These are phyloP conservation scores for Volvariella surrecta DNA, from an alignment of 1,284 basidiomycete species.

Conservation along the genomic window DNA sequence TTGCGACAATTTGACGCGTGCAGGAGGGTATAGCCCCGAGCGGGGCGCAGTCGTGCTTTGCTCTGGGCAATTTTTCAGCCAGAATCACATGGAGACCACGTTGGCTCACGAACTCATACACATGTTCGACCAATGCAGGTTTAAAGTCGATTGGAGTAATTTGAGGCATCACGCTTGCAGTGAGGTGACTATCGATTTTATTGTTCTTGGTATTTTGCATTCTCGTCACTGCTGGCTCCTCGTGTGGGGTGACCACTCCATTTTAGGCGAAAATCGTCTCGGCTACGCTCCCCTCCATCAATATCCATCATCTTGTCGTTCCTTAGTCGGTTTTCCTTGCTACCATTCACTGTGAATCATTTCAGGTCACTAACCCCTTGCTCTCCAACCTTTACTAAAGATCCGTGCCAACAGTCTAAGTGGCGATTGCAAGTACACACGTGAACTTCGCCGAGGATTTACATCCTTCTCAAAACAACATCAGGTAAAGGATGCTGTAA, in stretches of 20 bases:
- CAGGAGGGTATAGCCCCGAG: conserved; percentile 80
- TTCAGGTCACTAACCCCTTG: background rate
- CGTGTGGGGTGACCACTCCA: too few relatives aligned
- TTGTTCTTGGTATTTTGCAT: conserved; percentile 4
- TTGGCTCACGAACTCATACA: conserved; percentile 94
- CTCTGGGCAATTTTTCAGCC: conserved; percentile 73
- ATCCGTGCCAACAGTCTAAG: conserved; percentile 92
- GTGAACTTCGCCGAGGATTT: conserved; percentile 75
- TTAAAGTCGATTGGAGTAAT: conserved; percentile 89
- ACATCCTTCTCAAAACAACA: conserved; percentile 87
- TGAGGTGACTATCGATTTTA: conserved; percentile 54
- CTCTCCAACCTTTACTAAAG: conserved; percentile 29
- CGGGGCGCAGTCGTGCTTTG: conserved; percentile 76
- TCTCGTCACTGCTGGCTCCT: background rate
- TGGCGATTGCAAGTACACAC: conserved; percentile 82
- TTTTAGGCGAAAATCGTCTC: too few relatives aligned
- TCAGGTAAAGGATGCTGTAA: conserved; percentile 49
- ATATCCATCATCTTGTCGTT: conserved; percentile 5
- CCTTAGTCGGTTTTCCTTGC: too few relatives aligned
- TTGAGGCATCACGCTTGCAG: conserved; percentile 92
- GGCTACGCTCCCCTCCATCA: too few relatives aligned
- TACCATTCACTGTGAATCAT: too few relatives aligned
- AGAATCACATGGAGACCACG: conserved; percentile 88
- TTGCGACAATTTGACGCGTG: conserved; percentile 55
- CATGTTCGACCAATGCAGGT: conserved; percentile 91